Evolutionary conservation across 768 basidiomycete species (phyloP).

Genomic region (Clathrus columnatus): DNA sequence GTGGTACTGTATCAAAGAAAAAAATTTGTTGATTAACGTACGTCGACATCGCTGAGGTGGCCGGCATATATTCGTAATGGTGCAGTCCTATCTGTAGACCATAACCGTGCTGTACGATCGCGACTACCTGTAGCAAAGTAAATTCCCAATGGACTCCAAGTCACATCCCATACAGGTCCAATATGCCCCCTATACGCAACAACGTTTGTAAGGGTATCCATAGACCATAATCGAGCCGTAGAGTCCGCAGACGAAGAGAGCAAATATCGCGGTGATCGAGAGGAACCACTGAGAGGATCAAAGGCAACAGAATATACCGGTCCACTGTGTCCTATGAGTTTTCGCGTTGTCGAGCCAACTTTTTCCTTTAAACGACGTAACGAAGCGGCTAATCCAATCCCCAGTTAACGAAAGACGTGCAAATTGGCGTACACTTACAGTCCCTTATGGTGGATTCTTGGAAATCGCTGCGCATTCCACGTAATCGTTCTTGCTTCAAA

Average conservation of each 20-base stretch:
- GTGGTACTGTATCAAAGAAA: neutral
- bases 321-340: conserved; percentile 93
- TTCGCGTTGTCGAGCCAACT: conserved; percentile 79
- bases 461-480: conserved; percentile 70
- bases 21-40: conserved; percentile 34
- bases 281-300: conserved; percentile 84
- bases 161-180: conserved; percentile 97
- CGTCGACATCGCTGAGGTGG: conserved; percentile 94
- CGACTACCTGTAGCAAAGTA: conserved; percentile 96
- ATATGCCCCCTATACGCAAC: conserved; percentile 94
- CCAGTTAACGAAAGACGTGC: neutral
- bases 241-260: conserved; percentile 90
- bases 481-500: conserved; percentile 83
- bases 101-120: conserved; percentile 89
- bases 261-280: conserved; percentile 75
- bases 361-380: conserved; percentile 66
- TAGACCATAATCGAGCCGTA: conserved; percentile 86
- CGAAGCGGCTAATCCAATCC: conserved; percentile 39
- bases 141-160: conserved; percentile 98
- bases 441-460: conserved; percentile 57
- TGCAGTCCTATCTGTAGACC: conserved; percentile 87
- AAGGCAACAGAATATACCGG: conserved; percentile 93
- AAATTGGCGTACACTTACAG: conserved; percentile 35
- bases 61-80: conserved; percentile 91
- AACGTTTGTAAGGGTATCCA: conserved; percentile 89